phyloP scores from a whole-genome alignment of 345 rosid genomes.

The Arabidopsis thaliana region TAIR10.1 NC_003076.8:3420001-3420500 shows the following conservation, averaged over 20 bases:
- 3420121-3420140: neutral
- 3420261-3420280: conserved; percentile 95
- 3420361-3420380: neutral
- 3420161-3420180: neutral
- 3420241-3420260: conserved; percentile 74
- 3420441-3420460: conserved; percentile 30
- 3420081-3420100: conserved; percentile 3
- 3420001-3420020: neutral
- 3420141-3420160: conserved; percentile 19
- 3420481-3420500: neutral
- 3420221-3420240: conserved; percentile 96
- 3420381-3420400: neutral
- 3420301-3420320: conserved; percentile 44
- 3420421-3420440: neutral
- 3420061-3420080: neutral
- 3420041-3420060: conserved; percentile 1
- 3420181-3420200: conserved; percentile 72
- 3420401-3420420: conserved; percentile 2
- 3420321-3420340: conserved; percentile 21
- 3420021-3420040: neutral
- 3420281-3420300: conserved; percentile 62
- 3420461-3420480: neutral
- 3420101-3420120: neutral
- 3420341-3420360: neutral
- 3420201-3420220: conserved; percentile 85